Evolutionary conservation across 1,284 basidiomycete genomes (phyloP).

Genomic region (Leccinum fallax): DNA sequence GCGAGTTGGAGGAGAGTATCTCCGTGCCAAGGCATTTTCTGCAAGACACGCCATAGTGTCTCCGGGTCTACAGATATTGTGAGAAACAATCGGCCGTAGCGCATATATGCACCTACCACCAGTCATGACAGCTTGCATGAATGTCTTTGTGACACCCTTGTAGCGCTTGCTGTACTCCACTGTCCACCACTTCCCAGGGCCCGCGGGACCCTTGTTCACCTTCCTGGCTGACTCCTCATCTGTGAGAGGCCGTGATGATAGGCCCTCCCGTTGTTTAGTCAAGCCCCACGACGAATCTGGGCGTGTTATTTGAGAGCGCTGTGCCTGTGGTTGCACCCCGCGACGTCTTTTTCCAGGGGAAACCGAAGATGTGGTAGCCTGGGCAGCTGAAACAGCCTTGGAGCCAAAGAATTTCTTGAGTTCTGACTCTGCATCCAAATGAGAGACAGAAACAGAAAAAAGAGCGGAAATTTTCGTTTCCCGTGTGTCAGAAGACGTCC

Average conservation of each 20-base stretch:
- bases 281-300: slow-evolving; percentile 66
- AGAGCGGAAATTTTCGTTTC: slow-evolving; percentile 52
- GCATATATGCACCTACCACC: slow-evolving; percentile 58
- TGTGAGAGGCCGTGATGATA: slow-evolving; percentile 62
- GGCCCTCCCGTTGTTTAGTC: slow-evolving; percentile 64
- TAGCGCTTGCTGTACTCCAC: slow-evolving; percentile 86
- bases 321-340: slow-evolving; percentile 31
- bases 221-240: slow-evolving; percentile 56
- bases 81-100: not conserved
- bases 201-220: slow-evolving; percentile 40
- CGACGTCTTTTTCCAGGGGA: slow-evolving; percentile 36
- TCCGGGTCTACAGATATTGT: slow-evolving; percentile 58
- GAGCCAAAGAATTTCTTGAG: slow-evolving; percentile 91
- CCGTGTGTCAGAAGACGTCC: slow-evolving; percentile 11
- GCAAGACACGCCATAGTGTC: slow-evolving; percentile 60
- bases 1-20: slow-evolving; percentile 90
- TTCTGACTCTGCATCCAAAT: slow-evolving; percentile 87
- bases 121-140: slow-evolving; percentile 77
- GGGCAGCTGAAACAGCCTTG: slow-evolving; percentile 72
- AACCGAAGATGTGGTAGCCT: slow-evolving; percentile 37
- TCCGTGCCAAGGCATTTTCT: slow-evolving; percentile 78
- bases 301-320: slow-evolving; percentile 64
- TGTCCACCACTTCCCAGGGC: slow-evolving; percentile 81
- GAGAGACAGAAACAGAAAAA: slow-evolving; percentile 72
- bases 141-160: slow-evolving; percentile 76